Conservation (phyloP, 768 basidiomycete species). For the Boletus barrowsii region DNA sequence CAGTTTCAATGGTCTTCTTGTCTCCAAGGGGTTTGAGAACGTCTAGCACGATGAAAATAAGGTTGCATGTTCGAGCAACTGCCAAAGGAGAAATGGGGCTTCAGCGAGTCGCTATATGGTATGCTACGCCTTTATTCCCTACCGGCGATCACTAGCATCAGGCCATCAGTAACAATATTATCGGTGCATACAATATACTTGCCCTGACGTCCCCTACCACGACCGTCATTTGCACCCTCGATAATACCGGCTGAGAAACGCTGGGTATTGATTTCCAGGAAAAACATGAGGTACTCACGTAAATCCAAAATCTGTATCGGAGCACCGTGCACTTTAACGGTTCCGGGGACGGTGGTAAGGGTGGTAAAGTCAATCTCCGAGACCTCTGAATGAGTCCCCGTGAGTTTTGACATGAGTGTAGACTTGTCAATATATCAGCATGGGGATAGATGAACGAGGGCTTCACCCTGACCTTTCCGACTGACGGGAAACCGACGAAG, state of each 20-base stretch:
- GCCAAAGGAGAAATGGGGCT: constrained; percentile 8
- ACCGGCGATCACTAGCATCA: constrained; percentile 69
- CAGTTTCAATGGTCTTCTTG: constrained; percentile 85
- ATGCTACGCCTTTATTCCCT: constrained; percentile 24
- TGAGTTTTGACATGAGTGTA: constrained; percentile 92
- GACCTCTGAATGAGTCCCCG: constrained; percentile 94
- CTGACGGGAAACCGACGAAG: constrained; percentile 90
- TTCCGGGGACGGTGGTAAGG: constrained; percentile 93
- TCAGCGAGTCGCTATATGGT: constrained; percentile 6
- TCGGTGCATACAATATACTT: constrained; percentile 27
- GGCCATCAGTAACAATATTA: constrained; percentile 18
- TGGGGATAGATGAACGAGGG: neutral
- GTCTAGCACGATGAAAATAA: constrained; percentile 98
- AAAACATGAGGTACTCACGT: constrained; percentile 49
- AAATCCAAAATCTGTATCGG: constrained; percentile 94
- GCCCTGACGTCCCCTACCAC: constrained; percentile 94
- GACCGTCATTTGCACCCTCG: constrained; percentile 94
- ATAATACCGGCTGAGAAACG: constrained; percentile 81
- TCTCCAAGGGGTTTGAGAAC: constrained; percentile 98
- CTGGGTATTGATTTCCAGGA: constrained; percentile 8
- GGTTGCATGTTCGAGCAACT: constrained; percentile 97
- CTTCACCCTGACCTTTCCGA: constrained; percentile 67
- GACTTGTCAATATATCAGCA: constrained; percentile 48
- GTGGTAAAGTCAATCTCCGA: constrained; percentile 98
- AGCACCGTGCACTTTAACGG: constrained; percentile 91